phyloP scores from a whole-genome alignment of 352 stramenopile genomes.

The Globisporangium mamillatum region DNA sequence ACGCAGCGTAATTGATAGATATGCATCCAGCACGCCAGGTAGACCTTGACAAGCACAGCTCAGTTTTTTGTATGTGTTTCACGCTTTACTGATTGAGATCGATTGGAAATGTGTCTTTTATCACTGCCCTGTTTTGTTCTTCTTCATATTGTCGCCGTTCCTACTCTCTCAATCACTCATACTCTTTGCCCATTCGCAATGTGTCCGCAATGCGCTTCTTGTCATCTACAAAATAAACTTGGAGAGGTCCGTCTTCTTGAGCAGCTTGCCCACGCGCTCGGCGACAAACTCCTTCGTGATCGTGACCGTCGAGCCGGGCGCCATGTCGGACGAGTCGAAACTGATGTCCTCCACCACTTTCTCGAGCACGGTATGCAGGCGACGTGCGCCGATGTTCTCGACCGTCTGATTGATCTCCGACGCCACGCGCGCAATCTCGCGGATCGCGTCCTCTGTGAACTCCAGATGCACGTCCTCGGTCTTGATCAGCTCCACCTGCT shows the following conservation, averaged over 20 bases:
- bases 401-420: conserved; percentile 95
- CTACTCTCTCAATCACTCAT: neutral
- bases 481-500: conserved; percentile 97
- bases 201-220: neutral
- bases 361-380: conserved; percentile 97
- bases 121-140: neutral
- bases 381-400: conserved; percentile 98
- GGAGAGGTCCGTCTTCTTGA: conserved; percentile 95
- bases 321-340: conserved; percentile 96
- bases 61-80: neutral
- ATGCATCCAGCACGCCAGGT: neutral
- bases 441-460: conserved; percentile 97
- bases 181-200: neutral
- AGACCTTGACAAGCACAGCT: neutral
- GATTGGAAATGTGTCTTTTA: neutral
- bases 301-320: conserved; percentile 69
- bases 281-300: conserved; percentile 95
- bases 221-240: conserved; percentile 97
- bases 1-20: neutral
- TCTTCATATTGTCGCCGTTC: neutral
- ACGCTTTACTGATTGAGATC: neutral
- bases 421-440: conserved; percentile 96
- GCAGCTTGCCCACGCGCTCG: conserved; percentile 91
- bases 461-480: conserved; percentile 95
- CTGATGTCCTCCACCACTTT: conserved; percentile 99